Base-by-base conservation (phyloP, 345 rosid genomes). In the Durio zibethinus region DNA sequence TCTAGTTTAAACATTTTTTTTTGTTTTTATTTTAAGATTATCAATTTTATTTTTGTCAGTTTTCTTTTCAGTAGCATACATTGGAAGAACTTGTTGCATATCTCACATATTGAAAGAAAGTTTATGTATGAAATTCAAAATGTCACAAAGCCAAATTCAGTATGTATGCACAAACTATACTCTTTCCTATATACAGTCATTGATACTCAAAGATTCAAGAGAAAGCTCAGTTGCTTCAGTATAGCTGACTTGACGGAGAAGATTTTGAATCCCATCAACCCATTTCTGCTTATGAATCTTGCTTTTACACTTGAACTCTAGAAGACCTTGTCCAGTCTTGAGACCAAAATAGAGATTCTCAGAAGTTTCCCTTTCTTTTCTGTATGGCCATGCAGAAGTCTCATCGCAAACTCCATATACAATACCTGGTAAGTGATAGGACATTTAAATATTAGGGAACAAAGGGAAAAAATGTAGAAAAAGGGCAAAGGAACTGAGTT, bases 291-390 rank as follows among this genome's bases (percentile, higher is more conserved):
- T 96, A 33, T 93, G 92, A 57, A 84, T 69, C 85, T 91, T 90
- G 89, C 73, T 86, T 84, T 88, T 86, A 89, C 99, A 96, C 82
- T 92, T 92, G 84, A 96, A 96, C 80, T 96, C 99, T 18, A 93
- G 67, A 42, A 96, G 94, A n/a, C 99, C 98, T 60, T 96, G 91
- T 29, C 89, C 98, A 0, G 99, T 96, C 82, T 92, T 96, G 29
- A 93, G 87, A 56, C 98, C 99, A 18, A 96, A 93, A 81, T 89
- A 88, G 57, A 91, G 85, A 78, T 93, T 97, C 72, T 91, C 98
- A 5, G 89, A 73, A 8, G 82, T 85, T 40, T 93, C 97, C 77
- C 97, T 91, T 76, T 90, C 97, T 80, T 89, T 92, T 77, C 90
- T 86, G 27, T 91, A 87, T 7, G 98, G 97, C 99, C 98, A 93